Evolutionary conservation across 768 basidiomycete species (phyloP), one percentile per base, ranked within the genome.

Genomic region (Coprinopsis strossmayeri): DNA sequence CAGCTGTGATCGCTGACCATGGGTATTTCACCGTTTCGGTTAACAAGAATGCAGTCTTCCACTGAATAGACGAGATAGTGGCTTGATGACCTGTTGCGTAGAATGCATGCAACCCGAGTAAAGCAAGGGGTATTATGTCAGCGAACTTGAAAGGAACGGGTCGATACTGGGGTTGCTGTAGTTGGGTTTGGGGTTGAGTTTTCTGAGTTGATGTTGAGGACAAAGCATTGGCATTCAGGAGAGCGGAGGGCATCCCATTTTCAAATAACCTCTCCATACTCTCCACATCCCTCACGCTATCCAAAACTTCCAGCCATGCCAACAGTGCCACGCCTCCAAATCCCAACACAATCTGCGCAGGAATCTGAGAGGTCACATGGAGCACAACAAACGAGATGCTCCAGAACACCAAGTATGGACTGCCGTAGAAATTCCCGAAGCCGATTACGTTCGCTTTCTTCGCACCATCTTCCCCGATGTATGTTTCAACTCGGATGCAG

Each of bases 11-110:
- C 0, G 83, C 83, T 0, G 93, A 83, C 57, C 81, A 77, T 0
- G 87, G 83, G 61, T 90, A 91, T 10, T 66, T 70, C 37, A 92
- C 69, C 0, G 73, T 79, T 2, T 78, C 69, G 1, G 81, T 78
- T 48, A 99, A 73, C 24, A 97, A 62, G 65, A 98, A 99, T 5
- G 88, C 94, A 1, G 85, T 68, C 63, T 96, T 96, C 96, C 95
- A 99, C 56, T 98, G 95, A 35, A 99, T 78, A 2, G 90, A 87
- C 1, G 91, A 77, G 32, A 98, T 73, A 2, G 84, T 84, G 1
- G 92, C 77, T 65, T 98, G 93, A 59, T 99, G 96, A 1, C 96
- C 95, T 0, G 94, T 97, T 0, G 79, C 72, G 61, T 87, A 89
- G 73, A 94, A 98, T 5, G 77, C 64, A 42, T 90, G 77, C 32